Evolutionary conservation across 2,329 filamentous ascomycete species (phyloP), one percentile per base, ranked within the genome.

Genomic region (Aspergillus puulaauensis): DNA sequence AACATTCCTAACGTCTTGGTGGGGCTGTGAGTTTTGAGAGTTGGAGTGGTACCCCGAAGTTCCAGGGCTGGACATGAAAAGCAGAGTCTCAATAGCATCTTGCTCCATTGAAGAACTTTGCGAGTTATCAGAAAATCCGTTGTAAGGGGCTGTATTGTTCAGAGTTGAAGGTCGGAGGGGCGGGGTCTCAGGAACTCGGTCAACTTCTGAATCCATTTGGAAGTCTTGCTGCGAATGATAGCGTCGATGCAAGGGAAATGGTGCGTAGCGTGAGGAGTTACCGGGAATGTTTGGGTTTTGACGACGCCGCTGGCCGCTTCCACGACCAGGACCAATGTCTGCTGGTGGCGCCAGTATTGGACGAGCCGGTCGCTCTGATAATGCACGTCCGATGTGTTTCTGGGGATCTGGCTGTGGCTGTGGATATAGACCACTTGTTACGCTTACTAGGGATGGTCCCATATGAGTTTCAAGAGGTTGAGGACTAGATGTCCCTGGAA

Each of bases 41-140:
- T 67, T 70, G 8, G 75, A 69, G 44, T 74, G 74, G 59, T 77
- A 78, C 1, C 75, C 75, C 5, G 78, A 79, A 54, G 80, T 78
- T 33, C 75, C 77, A 1, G 79, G 79, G 54, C 79, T 81, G 41
- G 77, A 79, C 79, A 81, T 80, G 65, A 80, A 80, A 8, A 80
- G 65, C 9, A 81, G 64, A 0, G 78, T 80, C 65, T 81, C 79
- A n/a, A 81, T 79, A 11, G 79, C 79, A 58, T 81, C 79, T 59
- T 79, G 75, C 61, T 81, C 79, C 75, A 80, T 79, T 1, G 74
- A 71, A 15, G 76, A 75, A 52, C 73, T 79, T 59, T 78, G 75
- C 46, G 74, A 75, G 6, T 75, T 73, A 0, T 73, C 75, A 47
- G 73, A 67, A 52, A 61, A 43, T 50, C 60, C 62, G 15, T 66